phyloP scores from a whole-genome alignment of 2,329 filamentous ascomycete genomes.

The Stachybotrys echinatus region DNA sequence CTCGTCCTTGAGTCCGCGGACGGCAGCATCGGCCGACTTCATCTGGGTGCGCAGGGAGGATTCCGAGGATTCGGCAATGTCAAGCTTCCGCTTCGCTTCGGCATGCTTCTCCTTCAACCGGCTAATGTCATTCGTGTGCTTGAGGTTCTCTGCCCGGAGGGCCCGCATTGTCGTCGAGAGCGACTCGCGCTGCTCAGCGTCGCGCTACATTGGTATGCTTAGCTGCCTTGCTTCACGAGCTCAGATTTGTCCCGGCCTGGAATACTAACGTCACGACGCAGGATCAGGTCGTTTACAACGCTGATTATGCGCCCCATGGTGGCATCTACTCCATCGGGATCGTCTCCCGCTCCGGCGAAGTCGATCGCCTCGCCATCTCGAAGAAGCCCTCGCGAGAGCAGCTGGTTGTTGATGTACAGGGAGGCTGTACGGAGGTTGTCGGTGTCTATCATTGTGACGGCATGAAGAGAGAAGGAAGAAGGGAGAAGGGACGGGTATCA shows the following conservation, averaged over 20 bases:
- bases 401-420: constrained; percentile 68
- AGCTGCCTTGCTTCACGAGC: neutral
- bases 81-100: constrained; percentile 51
- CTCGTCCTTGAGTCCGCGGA: constrained; percentile 79
- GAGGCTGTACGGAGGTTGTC: constrained; percentile 63
- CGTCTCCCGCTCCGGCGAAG: constrained; percentile 68
- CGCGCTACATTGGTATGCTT: constrained; percentile 54
- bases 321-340: constrained; percentile 46
- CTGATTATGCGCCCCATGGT: constrained; percentile 87
- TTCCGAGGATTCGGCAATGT: constrained; percentile 64
- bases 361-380: constrained; percentile 71
- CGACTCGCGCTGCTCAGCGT: constrained; percentile 82
- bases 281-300: constrained; percentile 86
- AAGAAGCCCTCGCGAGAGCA: constrained; percentile 60
- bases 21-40: constrained; percentile 66
- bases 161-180: constrained; percentile 73
- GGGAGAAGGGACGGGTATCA: neutral
- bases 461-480: neutral
- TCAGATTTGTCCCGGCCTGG: neutral
- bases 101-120: constrained; percentile 48
- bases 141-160: constrained; percentile 69
- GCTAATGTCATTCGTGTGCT: constrained; percentile 65
- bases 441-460: constrained; percentile 44
- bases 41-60: constrained; percentile 64
- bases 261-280: constrained; percentile 71